Evolutionary conservation across 768 basidiomycete genomes (phyloP).

Genomic region (Rhodosporidiobolus sp.): DNA sequence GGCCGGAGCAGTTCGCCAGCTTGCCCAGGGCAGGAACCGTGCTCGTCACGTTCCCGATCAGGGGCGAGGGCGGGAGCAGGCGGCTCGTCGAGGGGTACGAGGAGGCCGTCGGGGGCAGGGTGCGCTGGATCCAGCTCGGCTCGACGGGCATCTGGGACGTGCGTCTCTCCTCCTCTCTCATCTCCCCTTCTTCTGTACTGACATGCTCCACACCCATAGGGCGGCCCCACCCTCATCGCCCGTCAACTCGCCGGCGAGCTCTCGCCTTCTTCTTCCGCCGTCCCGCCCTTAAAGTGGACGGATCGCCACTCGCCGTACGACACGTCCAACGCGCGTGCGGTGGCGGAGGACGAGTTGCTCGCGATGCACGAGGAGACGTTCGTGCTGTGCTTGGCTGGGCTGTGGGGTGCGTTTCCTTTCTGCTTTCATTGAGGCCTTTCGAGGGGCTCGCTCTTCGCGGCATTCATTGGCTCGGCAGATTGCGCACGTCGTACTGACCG

Average conservation of each 20-base stretch:
- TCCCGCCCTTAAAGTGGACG: conserved; percentile 51
- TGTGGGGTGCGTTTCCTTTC: conserved; percentile 52
- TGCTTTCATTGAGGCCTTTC: too few relatives aligned
- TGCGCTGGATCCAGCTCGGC: conserved; percentile 63
- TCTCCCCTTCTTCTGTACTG: background rate
- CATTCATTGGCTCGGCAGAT: background rate
- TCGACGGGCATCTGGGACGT: conserved; percentile 64
- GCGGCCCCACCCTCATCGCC: conserved; percentile 46
- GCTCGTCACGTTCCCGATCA: conserved; percentile 51
- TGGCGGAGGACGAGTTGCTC: conserved; percentile 60
- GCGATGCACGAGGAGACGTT: conserved; percentile 54
- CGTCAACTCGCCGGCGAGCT: background rate
- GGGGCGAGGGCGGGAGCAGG: conserved; percentile 52
- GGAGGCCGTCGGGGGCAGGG: conserved; percentile 48
- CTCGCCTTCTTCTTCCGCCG: background rate
- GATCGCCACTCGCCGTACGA: conserved; percentile 58
- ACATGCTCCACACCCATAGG: conserved; percentile 30
- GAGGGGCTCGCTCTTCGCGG: too few relatives aligned
- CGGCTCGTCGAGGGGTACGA: conserved; percentile 56
- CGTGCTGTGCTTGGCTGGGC: conserved; percentile 62
- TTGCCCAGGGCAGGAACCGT: conserved; percentile 60
- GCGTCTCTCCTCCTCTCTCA: conserved; percentile 41
- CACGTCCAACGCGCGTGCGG: conserved; percentile 53
- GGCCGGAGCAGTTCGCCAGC: conserved; percentile 52
- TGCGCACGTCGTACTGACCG: background rate